Percentiles rank a stretch among this genome's conserved stretches.
Conservation (phyloP, 495 filamentous ascomycete genomes). For the Aspergillus ellipticus region DNA sequence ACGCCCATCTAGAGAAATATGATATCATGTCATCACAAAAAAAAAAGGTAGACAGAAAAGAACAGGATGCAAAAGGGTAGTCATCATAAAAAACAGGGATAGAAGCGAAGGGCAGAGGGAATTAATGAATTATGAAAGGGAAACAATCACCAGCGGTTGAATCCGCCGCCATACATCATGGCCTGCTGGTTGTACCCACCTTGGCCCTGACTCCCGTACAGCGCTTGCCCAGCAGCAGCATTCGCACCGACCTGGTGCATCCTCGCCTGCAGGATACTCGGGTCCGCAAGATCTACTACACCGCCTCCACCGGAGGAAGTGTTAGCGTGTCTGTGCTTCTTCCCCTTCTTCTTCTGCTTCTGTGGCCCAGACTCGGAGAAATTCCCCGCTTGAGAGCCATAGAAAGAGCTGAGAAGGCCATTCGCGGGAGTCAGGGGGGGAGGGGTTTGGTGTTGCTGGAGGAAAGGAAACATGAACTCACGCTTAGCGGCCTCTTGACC, state of each 20-base stretch:
- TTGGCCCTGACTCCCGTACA: slow-evolving; percentile 90
- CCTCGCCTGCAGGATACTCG: slow-evolving; percentile 97
- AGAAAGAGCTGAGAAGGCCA: slow-evolving; percentile 84
- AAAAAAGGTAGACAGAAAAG: slow-evolving; percentile 11
- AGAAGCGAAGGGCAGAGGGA: slow-evolving; percentile 12
- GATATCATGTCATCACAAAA: slow-evolving; percentile 37
- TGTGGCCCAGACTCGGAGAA: slow-evolving; percentile 77
- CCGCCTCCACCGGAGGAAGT: slow-evolving; percentile 98
- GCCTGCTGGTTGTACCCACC: slow-evolving; percentile 91
- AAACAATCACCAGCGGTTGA: slow-evolving; percentile 66
- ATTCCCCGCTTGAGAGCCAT: slow-evolving; percentile 77
- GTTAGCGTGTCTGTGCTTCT: slow-evolving; percentile 99
- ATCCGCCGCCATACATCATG: slow-evolving; percentile 80
- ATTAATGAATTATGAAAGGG: slow-evolving; percentile 23
- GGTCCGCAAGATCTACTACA: slow-evolving; percentile 99
- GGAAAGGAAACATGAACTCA: slow-evolving; percentile 88
- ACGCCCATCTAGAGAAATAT: slow-evolving; percentile 26
- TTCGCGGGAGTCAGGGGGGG: slow-evolving; percentile 86
- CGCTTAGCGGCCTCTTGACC: slow-evolving; percentile 84
- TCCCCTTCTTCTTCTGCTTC: slow-evolving; percentile 99
- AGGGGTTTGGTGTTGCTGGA: slow-evolving; percentile 78
- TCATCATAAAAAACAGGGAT: slow-evolving; percentile 17
- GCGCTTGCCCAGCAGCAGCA: slow-evolving; percentile 69
- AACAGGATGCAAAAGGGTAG: slow-evolving; percentile 20
- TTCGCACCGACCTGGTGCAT: slow-evolving; percentile 81